These are phyloP conservation scores for Yamadazyma laniorum DNA, from an alignment of 805 yeast species.

Conservation along the genomic window DNA sequence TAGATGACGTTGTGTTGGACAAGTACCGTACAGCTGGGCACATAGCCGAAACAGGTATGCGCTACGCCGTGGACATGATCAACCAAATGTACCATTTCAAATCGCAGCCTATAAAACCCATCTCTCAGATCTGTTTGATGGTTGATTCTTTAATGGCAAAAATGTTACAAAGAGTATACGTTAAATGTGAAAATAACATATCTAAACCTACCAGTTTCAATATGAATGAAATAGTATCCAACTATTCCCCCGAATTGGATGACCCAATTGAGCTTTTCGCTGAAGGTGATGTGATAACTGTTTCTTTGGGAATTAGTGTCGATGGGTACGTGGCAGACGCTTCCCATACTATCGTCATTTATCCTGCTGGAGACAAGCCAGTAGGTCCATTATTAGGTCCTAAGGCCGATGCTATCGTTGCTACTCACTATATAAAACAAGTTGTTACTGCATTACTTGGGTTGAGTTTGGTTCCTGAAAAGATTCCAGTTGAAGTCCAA, in stretches of 20 bases:
- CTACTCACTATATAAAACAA: conserved; percentile 86
- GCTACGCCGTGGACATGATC: conserved; percentile 62
- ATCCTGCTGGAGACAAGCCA: conserved; percentile 65
- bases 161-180: conserved; percentile 60
- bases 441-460: conserved; percentile 78
- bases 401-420: conserved; percentile 86
- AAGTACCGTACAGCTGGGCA: conserved; percentile 90
- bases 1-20: conserved; percentile 60
- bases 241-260: conserved; percentile 85
- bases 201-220: conserved; percentile 90
- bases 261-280: conserved; percentile 50
- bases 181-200: conserved; percentile 80
- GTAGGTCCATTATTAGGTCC: conserved; percentile 79
- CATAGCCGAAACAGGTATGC: conserved; percentile 77
- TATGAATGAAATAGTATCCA: conserved; percentile 71
- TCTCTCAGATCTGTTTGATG: conserved; percentile 73
- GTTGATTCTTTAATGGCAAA: conserved; percentile 74
- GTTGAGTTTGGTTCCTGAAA: conserved; percentile 71
- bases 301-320: conserved; percentile 84
- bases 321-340: conserved; percentile 92
- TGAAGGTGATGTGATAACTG: conserved; percentile 83
- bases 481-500: conserved; percentile 56
- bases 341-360: conserved; percentile 84
- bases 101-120: conserved; percentile 40
- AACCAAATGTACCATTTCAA: conserved; percentile 70